phyloP scores from a whole-genome alignment of 768 basidiomycete genomes.

The Podaxis sp. region DNA sequence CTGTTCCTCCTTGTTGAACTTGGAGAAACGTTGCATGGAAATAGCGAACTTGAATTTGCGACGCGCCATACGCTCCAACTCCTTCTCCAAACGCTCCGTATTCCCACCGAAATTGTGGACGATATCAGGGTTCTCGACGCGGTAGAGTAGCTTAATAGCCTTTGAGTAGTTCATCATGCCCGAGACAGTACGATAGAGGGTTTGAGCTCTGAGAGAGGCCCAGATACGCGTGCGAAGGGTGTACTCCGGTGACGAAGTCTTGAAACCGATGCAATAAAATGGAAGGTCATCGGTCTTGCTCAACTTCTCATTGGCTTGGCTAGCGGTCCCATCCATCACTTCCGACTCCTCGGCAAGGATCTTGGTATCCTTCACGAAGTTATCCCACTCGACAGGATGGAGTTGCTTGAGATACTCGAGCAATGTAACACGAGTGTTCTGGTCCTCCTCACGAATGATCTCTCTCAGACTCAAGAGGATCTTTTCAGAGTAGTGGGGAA shows the following conservation, averaged over 20 bases:
- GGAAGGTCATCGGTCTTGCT: constrained; percentile 88
- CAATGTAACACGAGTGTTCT: constrained; percentile 93
- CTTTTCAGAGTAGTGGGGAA: constrained; percentile 99
- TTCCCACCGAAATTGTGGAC: constrained; percentile 96
- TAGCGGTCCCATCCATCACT: constrained; percentile 51
- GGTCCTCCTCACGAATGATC: constrained; percentile 97
- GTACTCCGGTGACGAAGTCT: constrained; percentile 97
- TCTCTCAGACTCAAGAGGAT: constrained; percentile 94
- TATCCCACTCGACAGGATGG: constrained; percentile 99
- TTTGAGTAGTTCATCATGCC: constrained; percentile 99
- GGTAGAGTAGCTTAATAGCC: constrained; percentile 97
- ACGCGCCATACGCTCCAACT: constrained; percentile 94
- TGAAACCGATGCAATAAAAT: constrained; percentile 99
- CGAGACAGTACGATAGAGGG: constrained; percentile 96
- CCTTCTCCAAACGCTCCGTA: constrained; percentile 92
- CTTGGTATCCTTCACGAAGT: constrained; percentile 99
- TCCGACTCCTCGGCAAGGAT: constrained; percentile 92
- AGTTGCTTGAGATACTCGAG: constrained; percentile 98
- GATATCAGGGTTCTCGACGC: constrained; percentile 97
- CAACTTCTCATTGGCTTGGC: constrained; percentile 68
- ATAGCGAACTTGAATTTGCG: constrained; percentile 98
- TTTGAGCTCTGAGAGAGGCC: constrained; percentile 98
- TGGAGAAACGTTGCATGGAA: constrained; percentile 98
- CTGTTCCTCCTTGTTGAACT: constrained; percentile 98
- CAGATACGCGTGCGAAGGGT: constrained; percentile 98